Evolutionary conservation across 352 stramenopile genomes (phyloP).

Genomic region (Plasmopara viticola): DNA sequence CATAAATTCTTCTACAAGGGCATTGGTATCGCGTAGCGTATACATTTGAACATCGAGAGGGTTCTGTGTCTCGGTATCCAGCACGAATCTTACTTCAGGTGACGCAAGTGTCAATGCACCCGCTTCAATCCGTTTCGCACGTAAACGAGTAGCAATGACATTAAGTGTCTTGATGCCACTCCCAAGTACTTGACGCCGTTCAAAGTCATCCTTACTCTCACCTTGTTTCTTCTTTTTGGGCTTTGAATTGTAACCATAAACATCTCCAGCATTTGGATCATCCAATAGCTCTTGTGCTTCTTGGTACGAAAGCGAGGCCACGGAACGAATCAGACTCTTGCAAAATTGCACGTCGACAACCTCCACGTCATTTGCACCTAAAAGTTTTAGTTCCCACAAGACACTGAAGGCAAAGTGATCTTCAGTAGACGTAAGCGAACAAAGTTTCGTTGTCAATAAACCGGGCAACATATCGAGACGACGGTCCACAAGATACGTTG

Average conservation of each 20-base stretch:
- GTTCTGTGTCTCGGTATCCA: slow-evolving; percentile 98
- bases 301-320: slow-evolving; percentile 95
- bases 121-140: slow-evolving; percentile 90
- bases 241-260: slow-evolving; percentile 28
- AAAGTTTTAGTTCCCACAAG: slow-evolving; percentile 64
- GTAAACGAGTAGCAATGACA: slow-evolving; percentile 87
- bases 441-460: slow-evolving; percentile 96
- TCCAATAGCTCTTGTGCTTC: slow-evolving; percentile 96
- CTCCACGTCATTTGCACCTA: slow-evolving; percentile 67
- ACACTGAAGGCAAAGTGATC: slow-evolving; percentile 84
- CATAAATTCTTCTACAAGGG: slow-evolving; percentile 99
- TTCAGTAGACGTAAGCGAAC: slow-evolving; percentile 85
- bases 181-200: slow-evolving; percentile 49
- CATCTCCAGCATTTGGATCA: slow-evolving; percentile 47
- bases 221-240: slow-evolving; percentile 36
- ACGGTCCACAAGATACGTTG: slow-evolving; percentile 98
- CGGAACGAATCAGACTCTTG: slow-evolving; percentile 97
- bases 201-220: slow-evolving; percentile 27
- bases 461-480: slow-evolving; percentile 98
- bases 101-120: slow-evolving; percentile 96
- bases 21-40: slow-evolving; percentile 92
- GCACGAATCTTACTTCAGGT: slow-evolving; percentile 94
- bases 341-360: slow-evolving; percentile 95
- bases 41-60: slow-evolving; percentile 98
- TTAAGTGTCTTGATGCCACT: slow-evolving; percentile 89